Conservation (phyloP, 1,139 yeast species). For the Ashbya aceris region DNA sequence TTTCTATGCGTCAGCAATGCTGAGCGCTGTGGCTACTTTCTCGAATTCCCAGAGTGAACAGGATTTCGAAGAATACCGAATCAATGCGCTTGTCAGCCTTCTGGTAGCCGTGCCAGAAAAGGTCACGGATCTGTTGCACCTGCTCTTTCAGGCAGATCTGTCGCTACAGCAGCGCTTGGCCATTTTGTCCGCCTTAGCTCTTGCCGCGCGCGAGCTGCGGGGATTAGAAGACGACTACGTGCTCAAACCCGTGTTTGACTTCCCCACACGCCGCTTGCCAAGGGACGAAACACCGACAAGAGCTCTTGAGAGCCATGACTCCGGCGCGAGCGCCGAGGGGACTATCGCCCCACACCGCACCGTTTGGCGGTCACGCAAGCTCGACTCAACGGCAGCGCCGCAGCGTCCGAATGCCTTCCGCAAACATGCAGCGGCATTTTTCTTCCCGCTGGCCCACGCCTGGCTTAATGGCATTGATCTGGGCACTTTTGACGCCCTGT, state of each 20-base stretch:
- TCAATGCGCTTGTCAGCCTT: slow-evolving; percentile 49
- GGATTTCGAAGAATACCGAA: slow-evolving; percentile 47
- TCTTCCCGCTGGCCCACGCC: slow-evolving; percentile 33
- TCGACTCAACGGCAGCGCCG: slow-evolving; percentile 13
- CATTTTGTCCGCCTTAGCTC: slow-evolving; percentile 46
- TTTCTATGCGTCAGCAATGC: slow-evolving; percentile 40
- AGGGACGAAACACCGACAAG: slow-evolving; percentile 13
- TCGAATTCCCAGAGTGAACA: slow-evolving; percentile 40
- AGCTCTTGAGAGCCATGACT: not conserved
- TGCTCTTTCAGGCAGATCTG: slow-evolving; percentile 51
- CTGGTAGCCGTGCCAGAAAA: slow-evolving; percentile 40
- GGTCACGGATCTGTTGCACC: slow-evolving; percentile 32
- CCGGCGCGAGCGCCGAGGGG: not conserved
- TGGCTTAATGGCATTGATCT: slow-evolving; percentile 33
- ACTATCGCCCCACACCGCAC: slow-evolving; percentile 10
- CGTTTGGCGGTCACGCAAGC: slow-evolving; percentile 29
- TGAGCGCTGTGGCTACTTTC: slow-evolving; percentile 38
- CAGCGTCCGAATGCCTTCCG: slow-evolving; percentile 26
- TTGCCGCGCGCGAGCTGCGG: slow-evolving; percentile 54
- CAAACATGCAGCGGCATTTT: slow-evolving; percentile 28
- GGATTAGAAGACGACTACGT: slow-evolving; percentile 44
- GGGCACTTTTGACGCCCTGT: slow-evolving; percentile 31
- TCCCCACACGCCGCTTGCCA: slow-evolving; percentile 29
- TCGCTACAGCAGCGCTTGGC: slow-evolving; percentile 58
- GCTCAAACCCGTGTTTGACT: slow-evolving; percentile 29